Percentiles rank a stretch among this genome's conserved stretches.
These are phyloP conservation scores for Lodderomyces orthopsilosis DNA, from an alignment of 1,139 yeast species.

Conservation along the genomic window DNA sequence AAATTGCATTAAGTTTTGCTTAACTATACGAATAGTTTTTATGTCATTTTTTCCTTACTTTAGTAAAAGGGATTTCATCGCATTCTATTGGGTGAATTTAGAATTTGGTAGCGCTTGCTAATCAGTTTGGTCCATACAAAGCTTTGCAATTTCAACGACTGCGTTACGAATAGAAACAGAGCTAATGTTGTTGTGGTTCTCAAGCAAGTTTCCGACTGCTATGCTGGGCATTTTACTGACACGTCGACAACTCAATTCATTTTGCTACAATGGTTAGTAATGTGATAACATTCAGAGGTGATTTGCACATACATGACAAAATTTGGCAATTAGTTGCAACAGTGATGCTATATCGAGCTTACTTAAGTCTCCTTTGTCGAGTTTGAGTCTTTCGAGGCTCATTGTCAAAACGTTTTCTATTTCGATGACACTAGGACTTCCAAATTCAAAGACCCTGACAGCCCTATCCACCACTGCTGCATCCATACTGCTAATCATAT, in stretches of 20 bases:
- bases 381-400: not conserved
- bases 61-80: conserved; percentile 25
- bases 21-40: conserved; percentile 6
- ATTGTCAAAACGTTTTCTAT: conserved; percentile 10
- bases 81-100: conserved; percentile 21
- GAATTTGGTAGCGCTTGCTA: not conserved
- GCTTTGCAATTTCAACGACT: conserved; percentile 7
- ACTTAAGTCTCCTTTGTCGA: not conserved
- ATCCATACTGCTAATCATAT: conserved; percentile 26
- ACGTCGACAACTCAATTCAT: conserved; percentile 7
- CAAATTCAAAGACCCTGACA: conserved; percentile 26
- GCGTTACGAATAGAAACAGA: conserved; percentile 3
- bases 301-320: conserved; percentile 8
- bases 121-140: conserved; percentile 2
- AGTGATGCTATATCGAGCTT: not conserved
- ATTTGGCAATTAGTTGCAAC: conserved; percentile 7
- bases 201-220: conserved; percentile 5
- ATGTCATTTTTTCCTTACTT: conserved; percentile 9
- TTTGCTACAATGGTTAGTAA: conserved; percentile 7
- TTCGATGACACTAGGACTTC: conserved; percentile 21
- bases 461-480: conserved; percentile 33
- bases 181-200: not conserved
- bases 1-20: not conserved
- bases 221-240: conserved; percentile 6
- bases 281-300: not conserved